Conservation (phyloP, 1,284 basidiomycete genomes). For the Ustilago xerochloae region DNA sequence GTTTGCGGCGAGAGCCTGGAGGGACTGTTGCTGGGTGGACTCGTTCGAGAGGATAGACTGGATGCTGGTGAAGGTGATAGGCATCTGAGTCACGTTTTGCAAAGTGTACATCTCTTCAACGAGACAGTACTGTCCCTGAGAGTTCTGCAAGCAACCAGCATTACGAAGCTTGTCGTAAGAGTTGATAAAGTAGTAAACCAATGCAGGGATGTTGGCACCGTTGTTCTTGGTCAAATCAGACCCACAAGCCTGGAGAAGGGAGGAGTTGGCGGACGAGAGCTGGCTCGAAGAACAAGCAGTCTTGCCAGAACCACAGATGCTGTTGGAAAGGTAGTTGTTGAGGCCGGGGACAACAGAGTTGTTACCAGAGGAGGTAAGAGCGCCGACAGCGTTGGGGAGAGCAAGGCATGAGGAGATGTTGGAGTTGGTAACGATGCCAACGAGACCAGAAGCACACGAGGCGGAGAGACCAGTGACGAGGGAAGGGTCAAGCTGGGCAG, state of each 20-base stretch:
- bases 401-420: slow-evolving; percentile 39
- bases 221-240: slow-evolving; percentile 12
- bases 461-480: slow-evolving; percentile 46
- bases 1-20: slow-evolving; percentile 23
- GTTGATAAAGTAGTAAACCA: slow-evolving; percentile 45
- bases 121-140: slow-evolving; percentile 15
- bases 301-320: slow-evolving; percentile 31
- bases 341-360: slow-evolving; percentile 31
- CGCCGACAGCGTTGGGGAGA: slow-evolving; percentile 35
- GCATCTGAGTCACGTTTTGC: slow-evolving; percentile 27
- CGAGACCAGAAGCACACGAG: slow-evolving; percentile 22
- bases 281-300: slow-evolving; percentile 16
- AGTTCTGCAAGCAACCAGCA: slow-evolving; percentile 28
- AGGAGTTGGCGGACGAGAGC: slow-evolving; percentile 30
- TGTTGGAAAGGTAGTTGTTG: slow-evolving; percentile 20
- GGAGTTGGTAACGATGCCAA: slow-evolving; percentile 37
- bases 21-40: slow-evolving; percentile 8
- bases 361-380: slow-evolving; percentile 32
- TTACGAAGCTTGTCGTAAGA: slow-evolving; percentile 27
- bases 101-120: slow-evolving; percentile 26
- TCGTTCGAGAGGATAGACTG: slow-evolving; percentile 23
- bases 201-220: slow-evolving; percentile 27
- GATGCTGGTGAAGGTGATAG: slow-evolving; percentile 15
- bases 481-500: slow-evolving; percentile 41
- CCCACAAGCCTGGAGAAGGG: slow-evolving; percentile 33